Evolutionary conservation across 169 alveolate species (phyloP).

Genomic region (Eimeria falciformis): DNA sequence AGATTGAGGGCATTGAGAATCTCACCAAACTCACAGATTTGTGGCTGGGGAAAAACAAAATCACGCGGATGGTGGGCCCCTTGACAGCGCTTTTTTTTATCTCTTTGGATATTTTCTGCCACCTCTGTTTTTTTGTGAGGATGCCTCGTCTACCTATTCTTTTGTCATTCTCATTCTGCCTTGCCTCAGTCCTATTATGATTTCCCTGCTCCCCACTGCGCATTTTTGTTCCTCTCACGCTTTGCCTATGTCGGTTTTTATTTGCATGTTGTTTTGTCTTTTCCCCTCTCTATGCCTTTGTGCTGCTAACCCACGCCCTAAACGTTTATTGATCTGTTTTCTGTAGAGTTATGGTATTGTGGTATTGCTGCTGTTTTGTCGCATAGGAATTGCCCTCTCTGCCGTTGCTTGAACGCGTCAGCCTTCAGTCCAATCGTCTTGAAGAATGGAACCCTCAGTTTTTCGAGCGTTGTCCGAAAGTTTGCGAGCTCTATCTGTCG

Average conservation of each 20-base stretch:
- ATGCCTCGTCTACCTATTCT: too few species aligned
- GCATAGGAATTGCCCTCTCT: conserved; percentile 78
- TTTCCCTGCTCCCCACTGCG: too few species aligned
- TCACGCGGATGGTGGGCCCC: conserved; percentile 76
- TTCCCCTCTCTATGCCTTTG: neutral
- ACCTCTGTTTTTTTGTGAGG: too few species aligned
- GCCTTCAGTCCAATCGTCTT: conserved; percentile 84
- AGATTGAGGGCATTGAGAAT: conserved; percentile 23
- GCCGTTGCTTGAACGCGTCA: conserved; percentile 76
- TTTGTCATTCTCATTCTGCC: too few species aligned
- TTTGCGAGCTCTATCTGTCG: conserved; percentile 81
- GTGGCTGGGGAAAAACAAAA: conserved; percentile 93
- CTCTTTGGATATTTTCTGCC: too few species aligned
- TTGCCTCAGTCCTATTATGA: too few species aligned
- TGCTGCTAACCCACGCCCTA: too few species aligned
- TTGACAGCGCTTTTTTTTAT: too few species aligned
- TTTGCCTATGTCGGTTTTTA: neutral
- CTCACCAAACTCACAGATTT: conserved; percentile 83
- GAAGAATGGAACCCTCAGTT: conserved; percentile 78
- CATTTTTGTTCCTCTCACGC: neutral
- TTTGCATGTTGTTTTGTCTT: neutral
- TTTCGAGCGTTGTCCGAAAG: conserved; percentile 67
- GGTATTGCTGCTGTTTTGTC: neutral
- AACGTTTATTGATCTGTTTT: neutral
- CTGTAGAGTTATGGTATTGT: neutral